Conservation (phyloP, 805 yeast genomes). For the Grigorovia humatica region DNA sequence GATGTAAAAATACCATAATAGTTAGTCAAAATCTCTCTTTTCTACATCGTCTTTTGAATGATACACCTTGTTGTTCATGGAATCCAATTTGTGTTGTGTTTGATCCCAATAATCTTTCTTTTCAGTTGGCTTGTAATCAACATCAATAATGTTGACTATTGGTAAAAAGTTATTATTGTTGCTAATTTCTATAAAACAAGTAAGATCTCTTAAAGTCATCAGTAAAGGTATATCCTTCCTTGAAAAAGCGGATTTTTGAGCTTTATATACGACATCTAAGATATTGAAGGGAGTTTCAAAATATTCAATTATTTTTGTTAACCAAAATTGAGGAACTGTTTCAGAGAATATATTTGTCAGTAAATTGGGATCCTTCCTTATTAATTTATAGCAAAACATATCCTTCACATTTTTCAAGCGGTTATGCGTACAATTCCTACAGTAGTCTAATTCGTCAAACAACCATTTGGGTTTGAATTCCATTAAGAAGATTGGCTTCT, state of each 20-base stretch:
- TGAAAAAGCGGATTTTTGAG: constrained; percentile 15
- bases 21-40: not conserved
- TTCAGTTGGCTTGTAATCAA: constrained; percentile 40
- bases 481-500: constrained; percentile 7
- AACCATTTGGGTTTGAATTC: constrained; percentile 29
- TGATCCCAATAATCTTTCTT: constrained; percentile 41
- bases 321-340: constrained; percentile 9
- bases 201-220: constrained; percentile 33
- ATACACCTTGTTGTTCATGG: not conserved
- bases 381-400: constrained; percentile 15
- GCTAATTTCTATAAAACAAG: constrained; percentile 23
- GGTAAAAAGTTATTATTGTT: not conserved
- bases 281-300: constrained; percentile 14
- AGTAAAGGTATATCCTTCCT: constrained; percentile 17
- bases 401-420: constrained; percentile 12
- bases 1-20: too few relatives aligned
- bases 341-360: constrained; percentile 6
- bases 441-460: constrained; percentile 10
- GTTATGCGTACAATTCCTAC: constrained; percentile 26
- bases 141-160: constrained; percentile 33
- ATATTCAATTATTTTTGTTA: constrained; percentile 13
- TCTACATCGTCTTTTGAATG: not conserved
- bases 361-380: constrained; percentile 4
- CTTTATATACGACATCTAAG: constrained; percentile 11
- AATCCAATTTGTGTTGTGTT: constrained; percentile 11